Conservation (phyloP, 208 protist genomes). For the Trypanosoma lewisi region DNA sequence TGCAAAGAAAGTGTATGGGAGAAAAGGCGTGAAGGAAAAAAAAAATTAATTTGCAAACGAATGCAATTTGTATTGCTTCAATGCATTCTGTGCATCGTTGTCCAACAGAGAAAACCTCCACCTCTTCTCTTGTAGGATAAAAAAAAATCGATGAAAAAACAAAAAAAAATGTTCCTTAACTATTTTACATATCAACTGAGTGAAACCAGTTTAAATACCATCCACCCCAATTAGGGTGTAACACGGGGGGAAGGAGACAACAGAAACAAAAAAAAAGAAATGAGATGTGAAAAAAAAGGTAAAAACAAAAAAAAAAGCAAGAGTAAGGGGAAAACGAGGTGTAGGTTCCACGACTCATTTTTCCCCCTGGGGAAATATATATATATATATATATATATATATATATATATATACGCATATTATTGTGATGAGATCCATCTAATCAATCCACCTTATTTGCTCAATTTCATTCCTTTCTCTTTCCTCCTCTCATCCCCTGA, state of each 20-base stretch:
- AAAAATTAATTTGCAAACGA: too few species aligned
- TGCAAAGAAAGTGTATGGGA: too few species aligned
- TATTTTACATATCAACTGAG: too few species aligned
- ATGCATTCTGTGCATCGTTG: not conserved
- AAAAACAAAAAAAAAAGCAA: not conserved
- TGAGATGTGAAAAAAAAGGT: not conserved
- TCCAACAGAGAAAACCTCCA: too few species aligned
- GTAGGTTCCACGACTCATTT: not conserved
- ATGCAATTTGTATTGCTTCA: not conserved
- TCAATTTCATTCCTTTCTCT: conserved; percentile 21
- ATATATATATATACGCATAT: conserved; percentile 14
- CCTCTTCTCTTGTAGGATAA: too few species aligned
- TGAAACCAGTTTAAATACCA: too few species aligned
- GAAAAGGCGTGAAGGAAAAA: too few species aligned
- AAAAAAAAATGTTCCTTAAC: not conserved
- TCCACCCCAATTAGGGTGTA: too few species aligned
- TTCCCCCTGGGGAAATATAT: not conserved
- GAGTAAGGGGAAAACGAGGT: not conserved
- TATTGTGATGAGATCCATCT: conserved; percentile 4
- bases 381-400: conserved; percentile 20
- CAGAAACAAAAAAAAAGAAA: too few species aligned
- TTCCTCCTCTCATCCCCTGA: conserved; percentile 8
- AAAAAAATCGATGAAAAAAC: not conserved
- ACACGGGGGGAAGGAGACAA: too few species aligned
- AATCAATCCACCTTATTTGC: conserved; percentile 13